Percentiles rank a stretch among this genome's conserved stretches.
Evolutionary conservation across 345 rosid species (phyloP).

Genomic region (Psidium guajava): DNA sequence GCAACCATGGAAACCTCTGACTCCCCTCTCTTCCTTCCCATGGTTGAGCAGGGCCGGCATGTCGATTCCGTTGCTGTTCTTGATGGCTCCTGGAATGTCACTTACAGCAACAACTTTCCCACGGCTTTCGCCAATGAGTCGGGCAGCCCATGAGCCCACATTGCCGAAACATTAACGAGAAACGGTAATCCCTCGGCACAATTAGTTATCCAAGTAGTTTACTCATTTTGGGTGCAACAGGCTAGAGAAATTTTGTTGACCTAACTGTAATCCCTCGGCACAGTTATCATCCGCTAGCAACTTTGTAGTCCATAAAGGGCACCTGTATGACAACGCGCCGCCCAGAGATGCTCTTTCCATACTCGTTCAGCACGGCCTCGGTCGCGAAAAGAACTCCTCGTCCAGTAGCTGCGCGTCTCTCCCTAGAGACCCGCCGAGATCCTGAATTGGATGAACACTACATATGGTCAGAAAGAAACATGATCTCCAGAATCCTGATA

Average conservation of each 20-base stretch:
- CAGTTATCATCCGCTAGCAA: not conserved
- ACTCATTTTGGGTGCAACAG: not conserved
- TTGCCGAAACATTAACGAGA: constrained; percentile 91
- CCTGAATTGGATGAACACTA: constrained; percentile 21
- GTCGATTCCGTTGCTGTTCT: constrained; percentile 67
- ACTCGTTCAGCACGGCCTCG: constrained; percentile 85
- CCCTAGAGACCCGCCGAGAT: constrained; percentile 96
- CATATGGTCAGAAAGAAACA: not conserved
- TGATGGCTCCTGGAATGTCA: constrained; percentile 81
- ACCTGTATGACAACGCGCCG: constrained; percentile 88
- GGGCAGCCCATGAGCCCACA: constrained; percentile 97
- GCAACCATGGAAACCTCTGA: constrained; percentile 67
- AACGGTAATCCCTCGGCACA: no score
- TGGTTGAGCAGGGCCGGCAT: constrained; percentile 50
- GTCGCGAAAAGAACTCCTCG: constrained; percentile 89
- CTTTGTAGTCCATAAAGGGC: not conserved
- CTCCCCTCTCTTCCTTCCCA: constrained; percentile 49
- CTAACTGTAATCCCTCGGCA: not conserved
- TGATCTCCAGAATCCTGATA: not conserved
- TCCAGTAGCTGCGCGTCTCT: constrained; percentile 93
- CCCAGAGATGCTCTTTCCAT: constrained; percentile 63
- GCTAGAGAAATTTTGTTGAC: not conserved
- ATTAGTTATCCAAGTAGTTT: not conserved
- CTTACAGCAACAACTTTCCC: constrained; percentile 83
- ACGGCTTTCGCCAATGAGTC: constrained; percentile 57